Base-by-base conservation (phyloP, 163 green algal species). In the Picocystis sp. region DNA sequence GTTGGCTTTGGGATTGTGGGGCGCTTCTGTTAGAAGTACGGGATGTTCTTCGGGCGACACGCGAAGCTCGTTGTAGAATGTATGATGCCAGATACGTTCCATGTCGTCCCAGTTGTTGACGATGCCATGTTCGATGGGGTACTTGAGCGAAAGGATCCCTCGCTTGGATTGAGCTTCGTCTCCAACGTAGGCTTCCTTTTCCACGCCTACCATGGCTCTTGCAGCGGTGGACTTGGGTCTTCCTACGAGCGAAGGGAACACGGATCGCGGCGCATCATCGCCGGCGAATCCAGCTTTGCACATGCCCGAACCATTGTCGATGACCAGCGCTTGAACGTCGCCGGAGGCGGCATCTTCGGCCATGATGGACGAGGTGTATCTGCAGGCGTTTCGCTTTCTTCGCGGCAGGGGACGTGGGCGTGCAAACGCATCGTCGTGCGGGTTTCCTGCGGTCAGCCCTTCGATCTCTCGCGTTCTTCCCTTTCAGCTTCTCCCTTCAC, bases 21-120 rank as follows among this genome's bases (percentile, higher is more conserved):
- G 90, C 3, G 90, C 90, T 75, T 97, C 90, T 1, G 90, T 98
- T 15, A 98, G 73, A 55, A 98, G 73, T 49, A 98, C 84, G 12
- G 89, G 87, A 71, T 98, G 89, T 77, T 98, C 87, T 75, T 97
- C 90, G 14, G 90, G 90, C 0, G 86, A 81, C 24, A 98, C 88
- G 19, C 86, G 79, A 45, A 98, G 84, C 82, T 98, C 87, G 56
- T 97, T 95, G 79, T 95, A 98, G 58, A 98, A 98, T 47, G 87
- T 97, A 80, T 98, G 87, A 66, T 98, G 87, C 89, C 90, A 98
- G 65, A 98, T 98, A 79, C 94, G 95, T 79, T 98, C 90, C 90
- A 98, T 97, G 71, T 98, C 90, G 53, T 97, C 87, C 89, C 89
- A 98, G 78, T 95, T 94, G 47, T 80, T 95, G 21, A 98, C 88